Conservation (phyloP, 1,284 basidiomycete genomes). For the Heterobasidion parviporum region DNA sequence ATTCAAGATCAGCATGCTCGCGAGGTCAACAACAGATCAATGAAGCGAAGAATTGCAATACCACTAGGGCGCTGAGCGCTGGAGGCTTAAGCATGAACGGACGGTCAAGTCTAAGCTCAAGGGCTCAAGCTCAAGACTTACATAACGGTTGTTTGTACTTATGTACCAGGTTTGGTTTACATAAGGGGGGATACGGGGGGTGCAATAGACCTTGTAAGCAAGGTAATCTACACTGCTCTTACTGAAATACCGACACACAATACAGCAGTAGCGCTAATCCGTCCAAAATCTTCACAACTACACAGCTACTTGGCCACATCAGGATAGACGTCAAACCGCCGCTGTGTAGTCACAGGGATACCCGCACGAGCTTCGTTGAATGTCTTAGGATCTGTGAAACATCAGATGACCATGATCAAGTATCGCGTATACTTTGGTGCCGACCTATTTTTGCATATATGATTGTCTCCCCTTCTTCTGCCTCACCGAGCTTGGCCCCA, state of each 20-base stretch:
- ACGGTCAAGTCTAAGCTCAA: no score
- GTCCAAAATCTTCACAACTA: not conserved
- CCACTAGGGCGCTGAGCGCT: no score
- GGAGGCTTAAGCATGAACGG: no score
- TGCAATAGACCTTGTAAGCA: no score
- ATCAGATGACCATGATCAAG: not conserved
- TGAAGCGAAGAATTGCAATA: no score
- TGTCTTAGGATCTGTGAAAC: slow-evolving; percentile 58
- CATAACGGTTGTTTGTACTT: no score
- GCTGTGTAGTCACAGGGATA: slow-evolving; percentile 83
- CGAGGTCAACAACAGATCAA: no score
- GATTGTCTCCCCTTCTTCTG: slow-evolving; percentile 76
- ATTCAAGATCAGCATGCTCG: no score
- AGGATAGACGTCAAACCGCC: slow-evolving; percentile 87
- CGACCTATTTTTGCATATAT: slow-evolving; percentile 76
- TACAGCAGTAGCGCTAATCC: no score
- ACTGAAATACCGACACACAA: not conserved
- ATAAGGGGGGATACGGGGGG: no score
- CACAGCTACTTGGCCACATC: slow-evolving; percentile 43
- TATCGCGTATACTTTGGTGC: slow-evolving; percentile 16
- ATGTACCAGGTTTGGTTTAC: no score
- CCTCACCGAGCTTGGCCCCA: slow-evolving; percentile 76
- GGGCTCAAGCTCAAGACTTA: no score
- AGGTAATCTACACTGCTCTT: not conserved
- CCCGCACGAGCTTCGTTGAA: slow-evolving; percentile 68